These are phyloP conservation scores for Puccinia coronata DNA, from an alignment of 1,284 basidiomycete genomes.

Conservation along the genomic window DNA sequence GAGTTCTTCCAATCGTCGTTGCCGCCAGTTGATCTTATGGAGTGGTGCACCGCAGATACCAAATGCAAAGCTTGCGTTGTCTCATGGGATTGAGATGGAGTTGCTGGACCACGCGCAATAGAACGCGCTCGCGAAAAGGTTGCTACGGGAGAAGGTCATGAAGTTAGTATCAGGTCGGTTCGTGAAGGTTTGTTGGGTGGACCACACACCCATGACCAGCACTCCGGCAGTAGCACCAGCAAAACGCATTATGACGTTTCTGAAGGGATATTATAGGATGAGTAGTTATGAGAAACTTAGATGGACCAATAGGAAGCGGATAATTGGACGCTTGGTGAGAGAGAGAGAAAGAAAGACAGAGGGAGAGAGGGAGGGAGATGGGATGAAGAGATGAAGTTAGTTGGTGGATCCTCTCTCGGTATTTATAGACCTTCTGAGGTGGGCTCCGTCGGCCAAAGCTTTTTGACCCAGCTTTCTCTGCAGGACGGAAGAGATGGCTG, in stretches of 20 bases:
- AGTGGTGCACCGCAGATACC: not conserved
- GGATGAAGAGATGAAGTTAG: not conserved
- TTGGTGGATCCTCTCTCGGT: too few species aligned
- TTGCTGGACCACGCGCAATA: not conserved
- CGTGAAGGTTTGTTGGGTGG: not conserved
- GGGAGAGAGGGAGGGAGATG: not conserved
- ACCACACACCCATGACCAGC: not conserved
- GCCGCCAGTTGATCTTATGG: not conserved
- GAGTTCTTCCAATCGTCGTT: not conserved
- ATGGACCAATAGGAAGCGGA: too few species aligned
- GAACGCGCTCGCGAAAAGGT: too few species aligned
- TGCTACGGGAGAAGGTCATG: too few species aligned
- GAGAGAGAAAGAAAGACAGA: not conserved
- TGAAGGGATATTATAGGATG: not conserved
- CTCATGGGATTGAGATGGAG: not conserved
- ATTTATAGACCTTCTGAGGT: too few species aligned
- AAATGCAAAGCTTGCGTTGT: not conserved
- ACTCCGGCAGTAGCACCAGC: constrained; percentile 12
- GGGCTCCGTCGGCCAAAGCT: too few species aligned
- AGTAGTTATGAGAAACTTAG: too few species aligned
- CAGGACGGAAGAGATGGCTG: too few species aligned
- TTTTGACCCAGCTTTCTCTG: too few species aligned
- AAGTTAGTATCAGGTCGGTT: not conserved
- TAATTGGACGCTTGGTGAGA: not conserved
- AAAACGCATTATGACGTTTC: not conserved